Evolutionary conservation across 2,329 filamentous ascomycete species (phyloP).

Genomic region (Colletotrichum sp.): DNA sequence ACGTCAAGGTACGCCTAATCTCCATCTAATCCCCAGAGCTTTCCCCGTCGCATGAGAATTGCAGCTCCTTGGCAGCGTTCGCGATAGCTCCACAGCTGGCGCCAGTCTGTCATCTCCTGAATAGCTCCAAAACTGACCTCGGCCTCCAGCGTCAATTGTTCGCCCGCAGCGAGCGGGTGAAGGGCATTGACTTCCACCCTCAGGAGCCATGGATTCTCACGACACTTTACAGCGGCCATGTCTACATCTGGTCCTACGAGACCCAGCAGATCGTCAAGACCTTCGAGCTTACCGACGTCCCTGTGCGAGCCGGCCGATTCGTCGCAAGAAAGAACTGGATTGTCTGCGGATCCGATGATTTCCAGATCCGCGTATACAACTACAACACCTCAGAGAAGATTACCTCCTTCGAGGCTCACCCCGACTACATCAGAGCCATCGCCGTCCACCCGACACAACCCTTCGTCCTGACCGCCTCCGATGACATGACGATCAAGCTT

Average conservation of each 20-base stretch:
- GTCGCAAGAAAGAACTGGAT: conserved; percentile 99
- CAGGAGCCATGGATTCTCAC: conserved; percentile 97
- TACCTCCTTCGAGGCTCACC: conserved; percentile 94
- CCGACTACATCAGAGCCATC: conserved; percentile 97
- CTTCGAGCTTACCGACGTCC: conserved; percentile 98
- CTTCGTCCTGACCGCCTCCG: conserved; percentile 92
- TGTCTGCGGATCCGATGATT: conserved; percentile 92
- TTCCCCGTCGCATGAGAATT: neutral
- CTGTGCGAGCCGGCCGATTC: conserved; percentile 94
- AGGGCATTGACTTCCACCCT: conserved; percentile 96
- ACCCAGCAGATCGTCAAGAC: conserved; percentile 97
- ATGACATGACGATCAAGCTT: conserved; percentile 98
- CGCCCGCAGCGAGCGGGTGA: conserved; percentile 93
- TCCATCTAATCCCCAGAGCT: neutral
- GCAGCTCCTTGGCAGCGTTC: neutral
- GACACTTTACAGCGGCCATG: conserved; percentile 92
- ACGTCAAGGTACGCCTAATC: conserved; percentile 18
- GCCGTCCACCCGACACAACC: conserved; percentile 94
- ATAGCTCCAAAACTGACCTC: conserved; percentile 6
- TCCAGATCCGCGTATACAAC: conserved; percentile 83
- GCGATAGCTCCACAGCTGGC: neutral
- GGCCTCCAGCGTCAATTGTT: conserved; percentile 48
- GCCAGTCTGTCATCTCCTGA: conserved; percentile 2
- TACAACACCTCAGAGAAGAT: conserved; percentile 99
- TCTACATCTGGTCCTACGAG: conserved; percentile 99